Evolutionary conservation across 805 yeast genomes (phyloP), one percentile per base, ranked within the genome.

Genomic region (Lachancea nothofagi): DNA sequence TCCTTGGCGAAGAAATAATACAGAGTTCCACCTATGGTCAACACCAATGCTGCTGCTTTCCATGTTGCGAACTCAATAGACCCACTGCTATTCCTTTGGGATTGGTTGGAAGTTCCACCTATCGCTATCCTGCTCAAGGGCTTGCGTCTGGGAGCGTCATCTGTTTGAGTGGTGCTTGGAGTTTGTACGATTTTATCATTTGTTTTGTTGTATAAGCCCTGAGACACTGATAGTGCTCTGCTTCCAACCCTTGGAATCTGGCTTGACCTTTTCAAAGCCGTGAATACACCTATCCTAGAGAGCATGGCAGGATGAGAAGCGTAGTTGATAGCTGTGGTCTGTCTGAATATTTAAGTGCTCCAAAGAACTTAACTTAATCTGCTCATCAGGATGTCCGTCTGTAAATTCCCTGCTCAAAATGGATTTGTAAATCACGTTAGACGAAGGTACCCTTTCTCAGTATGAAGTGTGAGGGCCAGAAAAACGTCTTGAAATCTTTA

Each of bases 121-220:
- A 87, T 71, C 9, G 93, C 88, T 24, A 84, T 79, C 57, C 95
- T 69, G 47, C 90, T 83, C 43, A 87, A 65, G 10, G 94, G 95
- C 54, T 85, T 78, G 46, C 69, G 64, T 26, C 34, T 40, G 18
- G 38, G 23, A 7, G 7, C 25, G 26, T 20, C 36, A 12, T 14
- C 41, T n/a, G n/a, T n/a, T 5, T 29, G 14, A 22, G 18, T 10
- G 18, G 19, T 5, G 19, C 4, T 24, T 7, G 17, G 34, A 7
- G 9, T 19, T 27, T 31, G 26, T n/a, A n/a, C 17, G 12, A 7
- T 31, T n/a, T 22, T 22, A 31, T 31, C 34, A 7, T 15, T 7
- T 9, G 34, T 9, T 12, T 4, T 9, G 13, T 31, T 31, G 26
- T 31, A 13, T 6, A 31, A 21, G 21, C 13, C 13, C 8, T n/a